Percentiles rank a stretch among this genome's conserved stretches.
Evolutionary conservation across 768 basidiomycete genomes (phyloP).

Genomic region (Leucosporidium creatinivorum): DNA sequence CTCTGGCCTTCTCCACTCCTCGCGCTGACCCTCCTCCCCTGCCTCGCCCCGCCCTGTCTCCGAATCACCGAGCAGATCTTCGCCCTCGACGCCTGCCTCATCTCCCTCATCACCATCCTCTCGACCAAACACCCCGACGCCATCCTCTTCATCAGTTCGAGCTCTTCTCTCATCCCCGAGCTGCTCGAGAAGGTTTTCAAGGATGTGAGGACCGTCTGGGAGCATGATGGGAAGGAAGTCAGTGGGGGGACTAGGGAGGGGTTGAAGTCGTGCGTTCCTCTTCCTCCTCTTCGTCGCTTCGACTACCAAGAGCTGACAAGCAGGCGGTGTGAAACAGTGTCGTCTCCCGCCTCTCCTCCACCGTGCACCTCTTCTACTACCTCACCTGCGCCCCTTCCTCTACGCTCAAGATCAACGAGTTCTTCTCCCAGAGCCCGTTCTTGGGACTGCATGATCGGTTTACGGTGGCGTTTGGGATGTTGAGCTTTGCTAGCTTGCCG

Average conservation of each 20-base stretch:
- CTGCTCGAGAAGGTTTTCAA: constrained; percentile 16
- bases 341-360: constrained; percentile 8
- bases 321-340: no score
- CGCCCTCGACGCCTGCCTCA: constrained; percentile 10
- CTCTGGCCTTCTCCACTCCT: no score
- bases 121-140: constrained; percentile 18
- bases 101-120: constrained; percentile 12
- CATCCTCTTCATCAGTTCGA: constrained; percentile 1
- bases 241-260: neutral
- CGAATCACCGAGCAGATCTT: neutral
- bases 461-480: constrained; percentile 15
- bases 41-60: neutral
- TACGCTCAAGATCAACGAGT: constrained; percentile 1
- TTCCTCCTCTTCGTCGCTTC: no score
- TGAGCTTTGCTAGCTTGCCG: constrained; percentile 23
- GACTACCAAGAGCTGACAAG: no score
- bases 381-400: constrained; percentile 21
- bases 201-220: constrained; percentile 21
- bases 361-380: constrained; percentile 27
- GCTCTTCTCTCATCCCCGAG: constrained; percentile 18
- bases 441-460: constrained; percentile 5
- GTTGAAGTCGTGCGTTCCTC: constrained; percentile 5
- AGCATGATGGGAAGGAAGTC: constrained; percentile 22
- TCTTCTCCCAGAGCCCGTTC: neutral
- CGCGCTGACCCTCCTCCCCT: neutral